Evolutionary conservation across 2,329 filamentous ascomycete species (phyloP).

Genomic region (Nannizziopsis barbatae): DNA sequence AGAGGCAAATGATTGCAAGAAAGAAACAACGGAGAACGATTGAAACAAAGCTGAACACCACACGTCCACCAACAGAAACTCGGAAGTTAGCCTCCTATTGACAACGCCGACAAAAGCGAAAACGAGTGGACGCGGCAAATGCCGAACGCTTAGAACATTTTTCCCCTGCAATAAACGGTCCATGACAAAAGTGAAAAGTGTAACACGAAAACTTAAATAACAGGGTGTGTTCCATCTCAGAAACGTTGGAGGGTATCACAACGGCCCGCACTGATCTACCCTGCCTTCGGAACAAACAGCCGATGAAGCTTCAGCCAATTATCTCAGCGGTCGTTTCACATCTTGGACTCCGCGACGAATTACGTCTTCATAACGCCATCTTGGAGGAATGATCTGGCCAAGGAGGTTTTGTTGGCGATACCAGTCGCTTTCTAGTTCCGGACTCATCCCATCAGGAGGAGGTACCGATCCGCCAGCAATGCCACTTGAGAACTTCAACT

Average conservation of each 20-base stretch:
- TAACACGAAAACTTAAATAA: conserved; percentile 3
- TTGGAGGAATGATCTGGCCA: conserved; percentile 49
- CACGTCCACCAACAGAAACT: background rate
- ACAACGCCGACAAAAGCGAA: conserved; percentile 9
- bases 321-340: conserved; percentile 60
- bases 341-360: conserved; percentile 63
- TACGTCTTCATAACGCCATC: conserved; percentile 69
- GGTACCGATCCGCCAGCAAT: conserved; percentile 78
- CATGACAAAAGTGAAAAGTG: background rate
- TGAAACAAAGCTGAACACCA: background rate
- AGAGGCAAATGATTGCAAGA: background rate
- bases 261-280: conserved; percentile 10
- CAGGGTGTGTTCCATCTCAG: background rate
- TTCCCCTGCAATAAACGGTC: background rate
- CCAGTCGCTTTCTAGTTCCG: conserved; percentile 62
- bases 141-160: background rate
- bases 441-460: conserved; percentile 57
- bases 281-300: conserved; percentile 1
- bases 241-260: conserved; percentile 8
- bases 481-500: conserved; percentile 95
- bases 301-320: conserved; percentile 19
- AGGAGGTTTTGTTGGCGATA: conserved; percentile 41
- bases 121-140: conserved; percentile 6
- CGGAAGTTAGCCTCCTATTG: background rate
- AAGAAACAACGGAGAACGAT: background rate